Evolutionary conservation across 139 green algal species (phyloP), one percentile per base, ranked within the genome.

Genomic region (Chlorella sp.): DNA sequence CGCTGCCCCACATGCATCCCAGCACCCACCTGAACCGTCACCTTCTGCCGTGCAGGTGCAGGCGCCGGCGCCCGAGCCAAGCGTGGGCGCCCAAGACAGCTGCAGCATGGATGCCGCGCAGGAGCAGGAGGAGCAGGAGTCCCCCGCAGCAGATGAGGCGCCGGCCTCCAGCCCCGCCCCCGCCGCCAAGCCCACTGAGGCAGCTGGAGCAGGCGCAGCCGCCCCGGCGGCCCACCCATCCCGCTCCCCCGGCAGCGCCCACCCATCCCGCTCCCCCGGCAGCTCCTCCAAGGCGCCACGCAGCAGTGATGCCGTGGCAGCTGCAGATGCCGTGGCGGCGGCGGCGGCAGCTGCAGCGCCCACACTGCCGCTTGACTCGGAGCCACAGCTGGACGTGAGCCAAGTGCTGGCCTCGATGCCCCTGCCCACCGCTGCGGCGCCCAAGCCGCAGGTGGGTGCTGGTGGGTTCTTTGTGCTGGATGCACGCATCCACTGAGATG

Each of bases 61-160:
- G 26, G 26, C 6, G 30, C 63, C 28, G 3, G 3, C 34, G 26
- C 30, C 25, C 21, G 38, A 75, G 51, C 51, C 51, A 0, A 18
- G 38, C 36, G 69, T 30, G 36, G 69, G 69, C 21, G 38, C 38
- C 34, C 69, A 75, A 18, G 69, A 75, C 69, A 75, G 69, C 69
- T 75, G 69, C 69, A 75, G 69, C 38, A 26, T 34, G 23, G 69
- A 30, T 30, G 69, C 32, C 18, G 67, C 13, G 51, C 51, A 74
- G 18, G 32, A 74, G 18, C 34, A 56, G 38, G 69, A 75, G 69
- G 67, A 39, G 34, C 36, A 74, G 21, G 38, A 16, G 69, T 34
- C 38, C 21, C 36, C 36, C 21, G 23, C 69, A 55, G 36, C 69
- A 56, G 38, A 38, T 15, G 69, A 55, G 69, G 21, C 26, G 63